Evolutionary conservation across 78 protist genomes (phyloP).

Genomic region (slime mould (Dictyostelium discoideum)): DNA sequence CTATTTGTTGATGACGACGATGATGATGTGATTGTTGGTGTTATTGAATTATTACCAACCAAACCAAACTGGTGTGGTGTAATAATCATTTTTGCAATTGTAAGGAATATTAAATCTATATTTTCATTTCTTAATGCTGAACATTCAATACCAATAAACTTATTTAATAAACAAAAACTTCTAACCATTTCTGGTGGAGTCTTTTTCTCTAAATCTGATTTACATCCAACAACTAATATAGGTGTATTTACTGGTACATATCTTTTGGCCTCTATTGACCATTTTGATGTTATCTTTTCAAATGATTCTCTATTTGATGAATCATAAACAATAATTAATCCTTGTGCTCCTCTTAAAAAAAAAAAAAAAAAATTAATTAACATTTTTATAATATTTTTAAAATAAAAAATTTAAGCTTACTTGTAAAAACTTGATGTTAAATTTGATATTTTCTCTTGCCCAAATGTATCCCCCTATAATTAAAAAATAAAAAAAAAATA

Average conservation of each 20-base stretch:
- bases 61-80: background rate
- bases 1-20: background rate
- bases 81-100: background rate
- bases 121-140: conserved; percentile 52
- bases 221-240: conserved; percentile 46
- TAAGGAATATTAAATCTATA: conserved; percentile 17
- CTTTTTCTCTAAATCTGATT: conserved; percentile 38
- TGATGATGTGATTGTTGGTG: background rate
- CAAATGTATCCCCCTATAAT: conserved; percentile 55
- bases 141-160: conserved; percentile 39
- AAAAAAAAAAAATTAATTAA: background rate
- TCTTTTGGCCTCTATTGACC: conserved; percentile 42
- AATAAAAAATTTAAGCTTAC: background rate
- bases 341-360: conserved; percentile 43
- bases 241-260: conserved; percentile 31
- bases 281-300: conserved; percentile 14
- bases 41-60: background rate
- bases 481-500: too few relatives aligned
- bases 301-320: conserved; percentile 53
- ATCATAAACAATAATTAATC: conserved; percentile 64
- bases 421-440: conserved; percentile 56
- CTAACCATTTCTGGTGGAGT: conserved; percentile 13
- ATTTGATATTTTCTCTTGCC: conserved; percentile 43
- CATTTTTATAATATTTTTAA: too few relatives aligned
- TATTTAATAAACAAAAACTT: conserved; percentile 18